Base-by-base conservation (phyloP, 2,329 filamentous ascomycete species). In the Dactylonectria estremocensis region DNA sequence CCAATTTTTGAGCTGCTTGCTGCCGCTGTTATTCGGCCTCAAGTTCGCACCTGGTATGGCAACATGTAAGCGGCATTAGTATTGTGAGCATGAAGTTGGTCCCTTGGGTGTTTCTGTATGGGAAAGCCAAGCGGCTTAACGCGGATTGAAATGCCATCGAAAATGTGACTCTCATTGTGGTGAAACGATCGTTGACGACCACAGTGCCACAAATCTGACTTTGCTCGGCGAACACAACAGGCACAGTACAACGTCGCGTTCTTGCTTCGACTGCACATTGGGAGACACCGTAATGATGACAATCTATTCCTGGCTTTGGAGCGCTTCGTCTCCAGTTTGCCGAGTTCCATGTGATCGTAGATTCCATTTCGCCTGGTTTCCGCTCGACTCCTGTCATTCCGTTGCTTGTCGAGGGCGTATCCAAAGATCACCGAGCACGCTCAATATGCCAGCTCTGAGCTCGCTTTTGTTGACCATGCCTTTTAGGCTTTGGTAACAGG, bases 221-320 rank as follows among this genome's bases (percentile, higher is more conserved):
- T 52, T 53, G 49, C 56, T 73, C 62, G 62, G 67, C 28, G 61
- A 50, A 33, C 61, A 74, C 66, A 57, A 13, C 73, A 72, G 66
- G 54, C 57, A 57, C 35, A 57, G 66, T 45, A 50, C 46, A 54
- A 57, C 22, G 54, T 40, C 49, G 60, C 59, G 37, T 14, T 48
- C 61, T 52, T 35, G 16, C 28, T 50, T 56, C 45, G 52, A 63
- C 45, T 35, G 48, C 60, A 56, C 50, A 31, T 11, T 11, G 33
- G 49, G 53, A 40, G 16, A 43, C 5, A 43, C 20, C n/a, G 22
- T 3, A 46, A n/a, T 10, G 31, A 16, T 16, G 49, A 33, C n/a
- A 35, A 33, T 35, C 31, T 53, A 13, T 16, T 53, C 13, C 31
- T 11, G 35, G 13, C 28, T 14, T 53, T 35, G 57, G 10, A 37